Evolutionary conservation across 208 protist species (phyloP).

Genomic region (Balamuthia mandrillaris): DNA sequence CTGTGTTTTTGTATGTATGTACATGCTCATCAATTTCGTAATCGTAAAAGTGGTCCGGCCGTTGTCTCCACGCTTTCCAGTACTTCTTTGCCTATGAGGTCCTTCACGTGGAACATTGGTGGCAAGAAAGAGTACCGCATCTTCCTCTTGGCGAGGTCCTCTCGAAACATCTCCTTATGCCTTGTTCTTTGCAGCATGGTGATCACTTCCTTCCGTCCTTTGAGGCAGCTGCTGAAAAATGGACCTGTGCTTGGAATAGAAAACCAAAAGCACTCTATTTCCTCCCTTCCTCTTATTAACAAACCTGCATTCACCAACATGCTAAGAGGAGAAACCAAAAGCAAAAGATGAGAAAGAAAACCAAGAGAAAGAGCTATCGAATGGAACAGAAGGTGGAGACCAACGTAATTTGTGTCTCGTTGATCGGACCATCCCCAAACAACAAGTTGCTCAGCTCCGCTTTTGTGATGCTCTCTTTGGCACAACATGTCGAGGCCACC

Average conservation of each 20-base stretch:
- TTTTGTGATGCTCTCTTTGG: conserved; percentile 14
- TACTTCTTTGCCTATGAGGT: background rate
- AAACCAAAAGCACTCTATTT: conserved; percentile 9
- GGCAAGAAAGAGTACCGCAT: background rate
- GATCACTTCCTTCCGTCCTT: conserved; percentile 1
- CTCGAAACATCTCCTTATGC: conserved; percentile 21
- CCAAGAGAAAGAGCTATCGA: too few species aligned
- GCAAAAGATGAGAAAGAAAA: too few species aligned
- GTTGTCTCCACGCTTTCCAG: conserved; percentile 18
- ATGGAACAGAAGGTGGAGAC: too few species aligned
- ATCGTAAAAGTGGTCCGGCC: background rate
- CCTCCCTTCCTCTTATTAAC: background rate
- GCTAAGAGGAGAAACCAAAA: too few species aligned
- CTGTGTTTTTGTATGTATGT: too few species aligned
- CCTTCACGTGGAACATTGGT: conserved; percentile 3
- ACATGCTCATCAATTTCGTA: too few species aligned
- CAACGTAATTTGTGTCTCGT: background rate
- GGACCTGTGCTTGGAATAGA: conserved; percentile 8
- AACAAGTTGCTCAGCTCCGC: background rate
- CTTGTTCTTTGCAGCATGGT: background rate
- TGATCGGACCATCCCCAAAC: background rate
- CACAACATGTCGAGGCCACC: too few species aligned
- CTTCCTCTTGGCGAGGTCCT: background rate
- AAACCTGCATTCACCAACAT: background rate
- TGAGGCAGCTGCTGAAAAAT: background rate